Base-by-base conservation (phyloP, 2,329 filamentous ascomycete genomes). In the Neopestalotiopsis sp. region DNA sequence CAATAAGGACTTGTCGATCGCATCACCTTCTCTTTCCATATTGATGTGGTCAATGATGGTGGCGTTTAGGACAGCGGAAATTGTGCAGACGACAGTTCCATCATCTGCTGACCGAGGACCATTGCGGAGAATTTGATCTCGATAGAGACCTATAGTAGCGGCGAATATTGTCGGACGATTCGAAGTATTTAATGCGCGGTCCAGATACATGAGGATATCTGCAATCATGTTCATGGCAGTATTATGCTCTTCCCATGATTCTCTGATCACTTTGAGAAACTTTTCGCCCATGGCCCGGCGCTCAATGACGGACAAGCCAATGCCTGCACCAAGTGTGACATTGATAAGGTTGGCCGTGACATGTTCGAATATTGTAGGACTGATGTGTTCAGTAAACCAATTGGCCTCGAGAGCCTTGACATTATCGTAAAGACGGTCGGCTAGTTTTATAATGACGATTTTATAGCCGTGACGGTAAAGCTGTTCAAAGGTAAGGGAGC, bases 171-270 rank as follows among this genome's bases (percentile, higher is more conserved):
- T 92, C 0, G 94, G 91, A 5, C 89, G 87, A 69, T 90, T 88
- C 71, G 97, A 94, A 45, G 90, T 85, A 64, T 90, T 92, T 75
- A 93, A 94, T 34, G 95, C 91, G 64, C 94, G 92, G 78, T 99
- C 95, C 85, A 99, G 94, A 77, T 98, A 98, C 94, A 98, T 98
- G 65, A 98, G 86, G 40, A 98, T 94, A 79, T 98, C 96, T 4
- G 95, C 94, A 65, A 94, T 91, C 95, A 98, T 98, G 77, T 94
- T 94, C 93, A 97, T 97, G 59, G 93, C 95, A 68, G 93, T 89
- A 77, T 95, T 93, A 77, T 99, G 95, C 71, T 97, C 92, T 70
- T 94, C 90, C 94, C 95, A 99, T 2, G 91, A 90, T 69, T 90
- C 86, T 74, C 92, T 92, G 14, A 98, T 80, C 0, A 90, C 91